Conservation (phyloP, 2,329 filamentous ascomycete species). For the Diaporthe ampelina region DNA sequence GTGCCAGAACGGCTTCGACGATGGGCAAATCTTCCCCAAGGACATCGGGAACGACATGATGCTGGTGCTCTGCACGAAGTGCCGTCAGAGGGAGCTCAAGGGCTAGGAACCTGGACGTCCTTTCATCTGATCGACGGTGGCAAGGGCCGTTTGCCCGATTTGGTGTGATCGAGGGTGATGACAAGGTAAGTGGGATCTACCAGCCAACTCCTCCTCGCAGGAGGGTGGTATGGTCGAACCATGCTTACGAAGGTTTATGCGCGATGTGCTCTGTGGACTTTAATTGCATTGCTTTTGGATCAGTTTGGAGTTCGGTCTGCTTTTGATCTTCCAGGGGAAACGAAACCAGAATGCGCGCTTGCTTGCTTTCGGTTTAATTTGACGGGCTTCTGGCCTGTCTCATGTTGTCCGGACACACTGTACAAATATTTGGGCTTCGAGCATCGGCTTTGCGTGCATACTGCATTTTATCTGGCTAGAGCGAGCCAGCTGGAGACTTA, state of each 20-base stretch:
- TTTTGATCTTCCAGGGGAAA: not conserved
- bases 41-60: constrained; percentile 62
- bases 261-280: constrained; percentile 33
- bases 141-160: not conserved
- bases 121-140: constrained; percentile 1
- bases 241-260: constrained; percentile 36
- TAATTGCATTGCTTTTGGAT: constrained; percentile 37
- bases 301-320: constrained; percentile 40
- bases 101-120: constrained; percentile 42
- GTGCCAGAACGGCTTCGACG: constrained; percentile 72
- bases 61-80: constrained; percentile 72
- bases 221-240: constrained; percentile 13
- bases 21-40: constrained; percentile 75
- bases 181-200: constrained; percentile 30
- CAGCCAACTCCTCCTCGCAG: not conserved
- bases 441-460: constrained; percentile 19
- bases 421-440: constrained; percentile 30
- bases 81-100: constrained; percentile 73
- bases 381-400: constrained; percentile 9
- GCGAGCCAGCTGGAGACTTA: constrained; percentile 24
- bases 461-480: constrained; percentile 28
- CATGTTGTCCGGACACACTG: constrained; percentile 34
- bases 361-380: constrained; percentile 18
- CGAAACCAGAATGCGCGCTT: constrained; percentile 24
- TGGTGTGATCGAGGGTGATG: constrained; percentile 7